Conservation (phyloP, 495 filamentous ascomycete species). For the Pseudoneurospora amorphoporcata region DNA sequence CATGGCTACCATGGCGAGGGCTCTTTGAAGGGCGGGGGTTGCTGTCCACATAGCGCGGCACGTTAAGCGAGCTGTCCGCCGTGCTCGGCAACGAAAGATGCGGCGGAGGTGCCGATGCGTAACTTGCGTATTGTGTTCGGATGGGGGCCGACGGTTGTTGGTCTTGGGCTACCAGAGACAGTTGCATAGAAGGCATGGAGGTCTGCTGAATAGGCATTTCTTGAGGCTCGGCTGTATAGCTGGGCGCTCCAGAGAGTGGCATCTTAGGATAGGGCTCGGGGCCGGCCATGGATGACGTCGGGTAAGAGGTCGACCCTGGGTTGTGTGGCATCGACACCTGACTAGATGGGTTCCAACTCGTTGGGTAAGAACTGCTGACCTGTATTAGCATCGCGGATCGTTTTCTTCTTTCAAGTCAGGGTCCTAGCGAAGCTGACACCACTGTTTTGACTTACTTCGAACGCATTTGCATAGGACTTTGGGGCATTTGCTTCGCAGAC, state of each 20-base stretch:
- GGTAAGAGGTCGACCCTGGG: constrained; percentile 28
- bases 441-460: constrained; percentile 33
- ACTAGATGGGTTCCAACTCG: constrained; percentile 27
- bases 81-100: constrained; percentile 35
- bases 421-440: background rate
- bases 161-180: constrained; percentile 31
- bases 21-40: constrained; percentile 46
- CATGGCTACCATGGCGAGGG: constrained; percentile 40
- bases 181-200: constrained; percentile 40
- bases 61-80: constrained; percentile 29
- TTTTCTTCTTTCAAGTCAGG: background rate
- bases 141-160: constrained; percentile 28
- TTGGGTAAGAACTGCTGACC: constrained; percentile 21
- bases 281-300: constrained; percentile 27
- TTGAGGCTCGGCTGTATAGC: constrained; percentile 37
- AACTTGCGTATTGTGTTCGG: constrained; percentile 37
- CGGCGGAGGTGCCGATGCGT: constrained; percentile 30
- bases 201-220: constrained; percentile 38
- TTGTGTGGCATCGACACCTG: constrained; percentile 32
- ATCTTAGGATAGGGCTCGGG: constrained; percentile 37
- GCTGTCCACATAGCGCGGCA: constrained; percentile 39
- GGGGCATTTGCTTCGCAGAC: constrained; percentile 38
- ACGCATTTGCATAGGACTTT: constrained; percentile 42
- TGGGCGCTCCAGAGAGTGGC: constrained; percentile 31
- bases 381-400: constrained; percentile 6